These are phyloP conservation scores for Dendrobium nobile DNA, from an alignment of 106 monocot genomes.

Conservation along the genomic window DNA sequence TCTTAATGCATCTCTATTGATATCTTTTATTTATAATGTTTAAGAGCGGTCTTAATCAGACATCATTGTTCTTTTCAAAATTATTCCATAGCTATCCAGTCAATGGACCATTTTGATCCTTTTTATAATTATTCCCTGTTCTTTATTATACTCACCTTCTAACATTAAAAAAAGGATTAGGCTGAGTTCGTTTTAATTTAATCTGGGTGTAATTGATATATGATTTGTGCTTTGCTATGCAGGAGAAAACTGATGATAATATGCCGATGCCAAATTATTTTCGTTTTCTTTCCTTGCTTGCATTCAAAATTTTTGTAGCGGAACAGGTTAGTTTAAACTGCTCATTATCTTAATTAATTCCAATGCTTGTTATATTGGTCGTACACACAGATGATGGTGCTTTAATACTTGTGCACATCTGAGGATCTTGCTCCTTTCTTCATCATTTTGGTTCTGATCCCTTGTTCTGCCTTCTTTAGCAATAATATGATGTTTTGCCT, in stretches of 20 bases:
- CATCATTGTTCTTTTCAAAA: neutral
- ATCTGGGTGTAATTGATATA: neutral
- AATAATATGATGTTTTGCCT: neutral
- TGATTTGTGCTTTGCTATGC: conserved; percentile 9
- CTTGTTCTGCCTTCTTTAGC: neutral
- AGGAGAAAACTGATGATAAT: conserved; percentile 69
- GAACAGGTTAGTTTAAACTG: conserved; percentile 46
- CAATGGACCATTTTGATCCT: too few species aligned
- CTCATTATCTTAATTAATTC: neutral
- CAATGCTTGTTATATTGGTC: neutral
- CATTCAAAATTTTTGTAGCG: conserved; percentile 80
- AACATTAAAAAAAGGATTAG: neutral
- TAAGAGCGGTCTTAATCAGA: neutral
- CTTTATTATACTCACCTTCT: neutral
- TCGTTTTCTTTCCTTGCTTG: conserved; percentile 87
- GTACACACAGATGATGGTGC: neutral
- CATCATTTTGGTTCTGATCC: neutral
- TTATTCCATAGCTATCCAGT: neutral
- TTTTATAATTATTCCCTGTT: neutral
- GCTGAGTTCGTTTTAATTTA: neutral
- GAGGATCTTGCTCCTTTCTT: neutral
- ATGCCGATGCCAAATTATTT: conserved; percentile 90
- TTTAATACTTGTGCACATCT: neutral
- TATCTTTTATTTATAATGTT: too few species aligned
- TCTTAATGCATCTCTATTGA: too few species aligned